phyloP scores from a whole-genome alignment of 345 rosid species.

The Anacardium occidentale region DNA sequence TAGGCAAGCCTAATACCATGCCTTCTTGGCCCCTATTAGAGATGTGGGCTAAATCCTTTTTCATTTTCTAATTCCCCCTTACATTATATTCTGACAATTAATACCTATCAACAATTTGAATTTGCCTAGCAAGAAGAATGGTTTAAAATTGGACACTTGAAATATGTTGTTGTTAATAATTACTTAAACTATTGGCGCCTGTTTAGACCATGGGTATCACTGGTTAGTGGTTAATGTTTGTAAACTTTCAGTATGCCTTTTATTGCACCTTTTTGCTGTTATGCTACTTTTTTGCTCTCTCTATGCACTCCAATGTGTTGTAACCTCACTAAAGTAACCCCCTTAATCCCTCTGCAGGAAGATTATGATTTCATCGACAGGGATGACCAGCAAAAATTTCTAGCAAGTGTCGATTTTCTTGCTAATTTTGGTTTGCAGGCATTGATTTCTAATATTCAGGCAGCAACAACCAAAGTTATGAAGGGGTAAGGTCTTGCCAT shows the following conservation, averaged over 20 bases:
- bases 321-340: constrained; percentile 8
- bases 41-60: neutral
- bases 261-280: neutral
- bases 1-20: neutral
- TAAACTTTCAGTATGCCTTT: neutral
- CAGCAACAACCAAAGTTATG: constrained; percentile 65
- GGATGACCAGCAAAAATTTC: constrained; percentile 75
- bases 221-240: neutral
- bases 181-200: no score
- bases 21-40: neutral
- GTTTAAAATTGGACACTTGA: neutral
- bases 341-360: constrained; percentile 47
- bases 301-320: neutral
- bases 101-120: neutral
- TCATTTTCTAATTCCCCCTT: neutral
- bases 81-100: neutral
- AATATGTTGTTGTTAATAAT: neutral
- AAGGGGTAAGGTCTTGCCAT: constrained; percentile 51
- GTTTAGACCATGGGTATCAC: neutral
- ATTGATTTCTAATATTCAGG: constrained; percentile 60
- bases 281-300: neutral
- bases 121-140: neutral
- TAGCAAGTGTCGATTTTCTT: constrained; percentile 77
- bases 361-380: constrained; percentile 66
- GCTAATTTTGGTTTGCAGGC: constrained; percentile 56